These are phyloP conservation scores for Trichomonascaceae sp. DNA, from an alignment of 1,139 yeast genomes.

Conservation along the genomic window DNA sequence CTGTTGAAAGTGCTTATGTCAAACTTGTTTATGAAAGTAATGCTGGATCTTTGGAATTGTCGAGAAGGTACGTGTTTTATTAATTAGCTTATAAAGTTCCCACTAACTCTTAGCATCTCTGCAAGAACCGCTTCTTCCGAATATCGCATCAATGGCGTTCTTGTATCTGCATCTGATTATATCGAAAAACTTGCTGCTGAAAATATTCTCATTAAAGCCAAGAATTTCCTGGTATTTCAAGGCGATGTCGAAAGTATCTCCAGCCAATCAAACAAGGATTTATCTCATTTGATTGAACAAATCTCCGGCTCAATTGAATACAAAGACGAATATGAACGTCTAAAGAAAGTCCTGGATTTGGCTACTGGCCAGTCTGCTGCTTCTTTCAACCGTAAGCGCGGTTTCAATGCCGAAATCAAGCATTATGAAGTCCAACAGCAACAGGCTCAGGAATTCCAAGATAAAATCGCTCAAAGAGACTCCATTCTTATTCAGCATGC, in stretches of 20 bases:
- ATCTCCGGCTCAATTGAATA: slow-evolving; percentile 76
- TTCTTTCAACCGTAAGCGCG: slow-evolving; percentile 65
- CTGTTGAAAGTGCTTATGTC: slow-evolving; percentile 56
- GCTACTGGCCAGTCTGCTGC: slow-evolving; percentile 62
- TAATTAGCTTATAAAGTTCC: not conserved
- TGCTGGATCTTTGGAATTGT: slow-evolving; percentile 29
- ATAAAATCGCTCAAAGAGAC: slow-evolving; percentile 42
- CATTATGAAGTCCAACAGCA: slow-evolving; percentile 72
- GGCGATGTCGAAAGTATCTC: slow-evolving; percentile 97
- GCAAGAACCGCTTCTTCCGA: slow-evolving; percentile 51
- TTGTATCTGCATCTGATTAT: slow-evolving; percentile 63
- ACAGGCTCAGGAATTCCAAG: slow-evolving; percentile 66
- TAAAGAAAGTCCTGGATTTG: slow-evolving; percentile 59
- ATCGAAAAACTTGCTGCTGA: slow-evolving; percentile 63
- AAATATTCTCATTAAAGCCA: slow-evolving; percentile 80
- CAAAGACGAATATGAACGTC: slow-evolving; percentile 58
- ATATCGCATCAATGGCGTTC: slow-evolving; percentile 58
- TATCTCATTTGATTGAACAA: slow-evolving; percentile 69
- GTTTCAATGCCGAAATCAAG: slow-evolving; percentile 67
- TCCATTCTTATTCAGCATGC: slow-evolving; percentile 46
- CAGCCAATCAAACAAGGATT: slow-evolving; percentile 71
- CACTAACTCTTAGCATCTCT: not conserved
- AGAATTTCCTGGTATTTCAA: slow-evolving; percentile 90
- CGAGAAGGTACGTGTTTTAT: slow-evolving; percentile 16
- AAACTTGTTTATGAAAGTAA: slow-evolving; percentile 66